Percentiles rank a stretch among this genome's conserved stretches.
Conservation (phyloP, 768 basidiomycete species). For the Ramaria sp. region DNA sequence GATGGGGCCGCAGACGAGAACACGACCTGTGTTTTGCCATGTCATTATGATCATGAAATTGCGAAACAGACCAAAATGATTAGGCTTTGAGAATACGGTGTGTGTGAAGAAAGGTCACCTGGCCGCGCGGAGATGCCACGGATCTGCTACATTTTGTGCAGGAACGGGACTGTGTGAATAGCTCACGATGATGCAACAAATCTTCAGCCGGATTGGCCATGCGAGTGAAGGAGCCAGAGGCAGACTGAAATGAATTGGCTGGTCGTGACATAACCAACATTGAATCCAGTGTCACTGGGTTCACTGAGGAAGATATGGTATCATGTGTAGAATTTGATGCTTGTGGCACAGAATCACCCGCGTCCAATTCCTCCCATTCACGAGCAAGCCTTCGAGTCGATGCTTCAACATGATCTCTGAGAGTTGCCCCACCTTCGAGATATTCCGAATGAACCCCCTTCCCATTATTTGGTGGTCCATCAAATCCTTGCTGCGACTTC, state of each 20-base stretch:
- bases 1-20: conserved; percentile 17
- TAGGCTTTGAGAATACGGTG: too few relatives aligned
- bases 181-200: conserved; percentile 22
- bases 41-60: too few relatives aligned
- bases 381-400: conserved; percentile 27
- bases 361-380: conserved; percentile 24
- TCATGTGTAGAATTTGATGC: not conserved
- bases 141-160: conserved; percentile 28
- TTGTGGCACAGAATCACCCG: not conserved
- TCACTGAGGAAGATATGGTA: too few relatives aligned
- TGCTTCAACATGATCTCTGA: too few relatives aligned
- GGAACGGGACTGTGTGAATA: conserved; percentile 25
- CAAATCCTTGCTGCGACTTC: conserved; percentile 24
- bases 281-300: not conserved
- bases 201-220: conserved; percentile 20
- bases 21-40: too few relatives aligned
- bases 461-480: conserved; percentile 29
- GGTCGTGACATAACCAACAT: not conserved
- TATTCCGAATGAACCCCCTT: too few relatives aligned
- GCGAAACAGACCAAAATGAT: too few relatives aligned
- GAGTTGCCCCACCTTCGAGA: too few relatives aligned
- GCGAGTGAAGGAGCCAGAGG: not conserved
- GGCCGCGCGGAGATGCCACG: conserved; percentile 30
- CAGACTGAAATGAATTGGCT: not conserved
- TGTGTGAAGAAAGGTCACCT: conserved; percentile 24